Base-by-base conservation (phyloP, 2,329 filamentous ascomycete genomes). In the Uncinocarpus reesii region DNA sequence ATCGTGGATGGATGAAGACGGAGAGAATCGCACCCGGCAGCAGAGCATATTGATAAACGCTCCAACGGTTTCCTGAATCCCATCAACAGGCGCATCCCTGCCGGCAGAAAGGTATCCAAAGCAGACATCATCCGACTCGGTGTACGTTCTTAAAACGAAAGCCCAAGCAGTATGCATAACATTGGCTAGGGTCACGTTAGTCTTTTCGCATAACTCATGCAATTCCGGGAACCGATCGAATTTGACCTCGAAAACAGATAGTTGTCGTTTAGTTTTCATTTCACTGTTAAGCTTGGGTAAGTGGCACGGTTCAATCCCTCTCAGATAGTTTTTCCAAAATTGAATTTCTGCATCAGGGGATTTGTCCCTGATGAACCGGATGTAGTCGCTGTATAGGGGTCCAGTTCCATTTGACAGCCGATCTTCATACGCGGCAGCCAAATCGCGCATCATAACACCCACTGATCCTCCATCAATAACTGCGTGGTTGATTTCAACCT, bases 381-480 rank as follows among this genome's bases (percentile, higher is more conserved):
- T 53, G 35, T 53, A 56, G 15, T 55, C 46, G 34, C 51, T 52
- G 47, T 52, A 56, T 15, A 54, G 26, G 2, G 53, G 49, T 6
- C 46, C 52, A 20, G 47, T 37, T 3, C 44, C 47, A 20, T 31
- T 34, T 37, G 49, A 28, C 11, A 55, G 49, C 20, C 42, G 35
- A 10, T 49, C 36, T 29, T 53, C 51, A 10, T 72, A 71, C 4
- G 64, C 66, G 2, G 57, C 53, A 5, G 58, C 59, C 1, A 72
- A 57, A 48, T 72, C 70, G 7, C 59, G 57, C n/a, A 71, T 56
- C 20, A 72, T 54, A 45, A 70, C 65, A 4, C 65, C 60, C 21
- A 71, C 63, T 0, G 70, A 72, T 15, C 62, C 64, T 0, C 70
- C 71, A 52, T 73, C 71, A 46, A 63, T 66, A 48, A 73, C 65